phyloP scores from a whole-genome alignment of 2,329 filamentous ascomycete species.

The Cladophialophora chaetospira region DNA sequence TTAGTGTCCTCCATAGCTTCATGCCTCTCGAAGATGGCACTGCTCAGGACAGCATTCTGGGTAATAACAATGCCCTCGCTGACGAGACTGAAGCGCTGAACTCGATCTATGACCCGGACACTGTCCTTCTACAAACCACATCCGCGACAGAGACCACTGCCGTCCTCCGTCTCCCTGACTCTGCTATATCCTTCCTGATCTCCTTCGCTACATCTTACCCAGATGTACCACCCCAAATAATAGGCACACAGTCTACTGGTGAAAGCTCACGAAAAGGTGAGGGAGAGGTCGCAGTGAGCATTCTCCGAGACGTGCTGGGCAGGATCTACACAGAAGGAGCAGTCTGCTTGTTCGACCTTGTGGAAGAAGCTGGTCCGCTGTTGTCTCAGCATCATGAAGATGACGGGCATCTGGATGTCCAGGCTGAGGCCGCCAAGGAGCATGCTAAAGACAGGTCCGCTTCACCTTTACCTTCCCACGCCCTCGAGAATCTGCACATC shows the following conservation, averaged over 20 bases:
- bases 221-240: conserved; percentile 67
- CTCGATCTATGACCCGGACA: conserved; percentile 60
- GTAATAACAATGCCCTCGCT: conserved; percentile 43
- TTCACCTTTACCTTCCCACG: conserved; percentile 8
- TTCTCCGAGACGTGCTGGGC: conserved; percentile 67
- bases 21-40: conserved; percentile 23
- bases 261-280: conserved; percentile 65
- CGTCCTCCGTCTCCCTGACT: conserved; percentile 67
- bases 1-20: not conserved
- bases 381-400: conserved; percentile 47
- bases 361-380: conserved; percentile 63
- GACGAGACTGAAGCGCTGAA: conserved; percentile 53
- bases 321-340: conserved; percentile 71
- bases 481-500: not conserved
- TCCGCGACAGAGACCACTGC: conserved; percentile 46
- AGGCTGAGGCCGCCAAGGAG: conserved; percentile 20
- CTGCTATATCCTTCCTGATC: conserved; percentile 55
- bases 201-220: conserved; percentile 77
- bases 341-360: conserved; percentile 88
- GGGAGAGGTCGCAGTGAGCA: conserved; percentile 68
- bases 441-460: conserved; percentile 32
- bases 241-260: conserved; percentile 78
- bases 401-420: conserved; percentile 26
- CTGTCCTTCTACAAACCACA: conserved; percentile 23
- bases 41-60: not conserved